Percentiles rank a stretch among this genome's conserved stretches.
phyloP scores from a whole-genome alignment of 345 rosid genomes.

The Heritiera littoralis region DNA sequence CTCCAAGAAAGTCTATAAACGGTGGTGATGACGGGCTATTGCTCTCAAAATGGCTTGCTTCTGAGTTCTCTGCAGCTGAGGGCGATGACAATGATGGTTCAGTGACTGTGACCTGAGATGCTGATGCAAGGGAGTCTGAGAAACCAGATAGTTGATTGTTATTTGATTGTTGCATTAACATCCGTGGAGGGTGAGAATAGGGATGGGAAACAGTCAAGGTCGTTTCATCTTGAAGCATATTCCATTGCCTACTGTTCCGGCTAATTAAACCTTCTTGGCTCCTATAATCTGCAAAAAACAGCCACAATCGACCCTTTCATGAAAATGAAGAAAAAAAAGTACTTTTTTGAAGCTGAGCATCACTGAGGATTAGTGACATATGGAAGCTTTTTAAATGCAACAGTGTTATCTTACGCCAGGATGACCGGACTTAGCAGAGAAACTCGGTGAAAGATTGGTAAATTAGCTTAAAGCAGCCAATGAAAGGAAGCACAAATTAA shows the following conservation, averaged over 20 bases:
- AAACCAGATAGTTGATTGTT: constrained; percentile 31
- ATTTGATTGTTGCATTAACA: constrained; percentile 36
- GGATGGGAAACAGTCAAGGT: constrained; percentile 29
- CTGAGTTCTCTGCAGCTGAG: constrained; percentile 31
- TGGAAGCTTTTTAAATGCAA: neutral
- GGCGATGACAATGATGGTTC: constrained; percentile 46
- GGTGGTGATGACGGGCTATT: constrained; percentile 40
- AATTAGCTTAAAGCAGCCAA: constrained; percentile 11
- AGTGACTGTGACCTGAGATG: constrained; percentile 45
- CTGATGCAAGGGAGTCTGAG: constrained; percentile 41
- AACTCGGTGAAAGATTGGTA: neutral
- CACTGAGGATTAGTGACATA: neutral
- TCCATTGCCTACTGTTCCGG: constrained; percentile 26
- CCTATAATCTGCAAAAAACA: constrained; percentile 29
- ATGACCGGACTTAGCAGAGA: neutral
- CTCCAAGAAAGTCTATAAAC: constrained; percentile 68
- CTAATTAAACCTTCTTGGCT: constrained; percentile 27
- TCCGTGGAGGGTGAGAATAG: constrained; percentile 22
- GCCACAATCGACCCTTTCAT: neutral
- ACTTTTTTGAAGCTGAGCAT: neutral
- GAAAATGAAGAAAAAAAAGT: constrained; percentile 3
- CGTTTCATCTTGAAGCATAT: constrained; percentile 29
- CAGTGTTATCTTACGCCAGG: neutral
- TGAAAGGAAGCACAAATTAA: constrained; percentile 11
- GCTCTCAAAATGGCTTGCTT: constrained; percentile 30